Percentiles rank a stretch among this genome's conserved stretches.
Conservation (phyloP, 345 rosid species). For the Brassica incana region DNA sequence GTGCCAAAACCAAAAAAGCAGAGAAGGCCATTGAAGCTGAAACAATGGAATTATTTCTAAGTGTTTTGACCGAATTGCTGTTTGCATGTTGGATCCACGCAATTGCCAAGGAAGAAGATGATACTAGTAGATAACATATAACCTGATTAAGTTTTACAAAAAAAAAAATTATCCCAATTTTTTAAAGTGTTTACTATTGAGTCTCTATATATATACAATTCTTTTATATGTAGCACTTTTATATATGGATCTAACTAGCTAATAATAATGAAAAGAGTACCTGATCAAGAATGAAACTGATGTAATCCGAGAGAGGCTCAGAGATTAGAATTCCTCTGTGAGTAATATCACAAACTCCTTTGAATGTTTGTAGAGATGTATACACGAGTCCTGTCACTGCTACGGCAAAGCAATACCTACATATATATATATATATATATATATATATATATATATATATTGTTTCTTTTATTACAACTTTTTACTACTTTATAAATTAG, state of each 20-base stretch:
- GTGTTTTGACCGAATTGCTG: conserved; percentile 29
- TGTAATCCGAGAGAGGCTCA: conserved; percentile 61
- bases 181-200: not conserved
- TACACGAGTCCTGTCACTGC: conserved; percentile 51
- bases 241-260: not conserved
- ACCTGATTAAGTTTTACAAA: conserved; percentile 39
- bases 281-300: conserved; percentile 70
- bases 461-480: too few relatives aligned
- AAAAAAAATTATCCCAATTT: not conserved
- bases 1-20: conserved; percentile 48
- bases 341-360: conserved; percentile 67
- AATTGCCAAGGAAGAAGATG: conserved; percentile 61
- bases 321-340: conserved; percentile 65
- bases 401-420: conserved; percentile 63
- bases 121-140: conserved; percentile 63
- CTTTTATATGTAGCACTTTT: not conserved
- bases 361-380: conserved; percentile 65
- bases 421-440: too few relatives aligned
- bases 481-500: too few relatives aligned
- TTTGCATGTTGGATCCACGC: conserved; percentile 40
- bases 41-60: conserved; percentile 46
- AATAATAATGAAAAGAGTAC: conserved; percentile 29
- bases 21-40: conserved; percentile 52
- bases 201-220: not conserved
- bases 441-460: too few relatives aligned